Evolutionary conservation across 2,329 filamentous ascomycete genomes (phyloP), one percentile per base, ranked within the genome.

Genomic region (Rhynchosporium secalis): DNA sequence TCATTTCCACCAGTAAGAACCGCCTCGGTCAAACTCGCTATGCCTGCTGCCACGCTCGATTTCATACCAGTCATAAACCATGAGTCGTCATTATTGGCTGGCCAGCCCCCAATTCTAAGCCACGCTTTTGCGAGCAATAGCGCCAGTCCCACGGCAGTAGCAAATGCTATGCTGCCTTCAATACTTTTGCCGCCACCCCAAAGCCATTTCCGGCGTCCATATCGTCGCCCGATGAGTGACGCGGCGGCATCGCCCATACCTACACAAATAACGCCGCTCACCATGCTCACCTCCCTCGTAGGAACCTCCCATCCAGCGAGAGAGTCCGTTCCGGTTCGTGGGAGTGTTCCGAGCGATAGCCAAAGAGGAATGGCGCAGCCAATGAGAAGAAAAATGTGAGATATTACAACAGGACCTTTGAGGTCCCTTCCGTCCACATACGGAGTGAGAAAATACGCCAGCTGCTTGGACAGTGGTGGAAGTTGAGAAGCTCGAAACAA

Each of bases 181-280:
- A 99, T 81, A 66, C 92, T 96, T 81, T 99, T 99, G 13, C 93
- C 94, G 3, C 95, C 95, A 13, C 92, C 91, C 95, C 95, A 99
- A 29, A 93, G 83, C 95, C 95, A 99, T 79, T 97, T 98, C 40
- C 85, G 83, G 33, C 87, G 86, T 3, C 95, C 95, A 74, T 88
- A 96, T 20, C 94, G 86, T 40, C 95, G 83, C 0, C 95, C 95
- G 58, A 98, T 88, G 1, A 99, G 81, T 13, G 90, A 96, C 1
- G 95, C 95, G 0, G 94, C 95, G 0, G 95, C 93, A 72, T 99
- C 95, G 45, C 95, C 95, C 75, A 99, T 87, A 0, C 95, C 95
- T 2, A 99, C 95, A 74, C 95, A 98, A 33, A 98, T 83, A 2
- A 99, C 90, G 20, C 95, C 95, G 4, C 91, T 87, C 4, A 97